phyloP scores from a whole-genome alignment of 225 moss, liverwort and hornwort genomes.

The Anthoceros angustus region DNA sequence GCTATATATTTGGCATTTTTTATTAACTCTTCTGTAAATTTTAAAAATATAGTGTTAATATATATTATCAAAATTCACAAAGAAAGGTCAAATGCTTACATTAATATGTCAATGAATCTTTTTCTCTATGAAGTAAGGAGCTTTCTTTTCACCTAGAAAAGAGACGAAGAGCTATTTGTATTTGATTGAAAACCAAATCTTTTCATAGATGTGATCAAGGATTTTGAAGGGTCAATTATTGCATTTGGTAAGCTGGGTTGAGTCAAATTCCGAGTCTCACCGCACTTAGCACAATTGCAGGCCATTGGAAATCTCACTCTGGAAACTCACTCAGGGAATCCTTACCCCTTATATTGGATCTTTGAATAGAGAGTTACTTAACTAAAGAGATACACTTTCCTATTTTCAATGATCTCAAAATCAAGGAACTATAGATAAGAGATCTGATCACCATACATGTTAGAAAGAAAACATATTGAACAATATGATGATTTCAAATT shows the following conservation, averaged over 20 bases:
- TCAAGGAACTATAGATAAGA: too few relatives aligned
- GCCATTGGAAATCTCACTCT: neutral
- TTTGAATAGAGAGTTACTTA: neutral
- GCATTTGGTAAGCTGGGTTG: neutral
- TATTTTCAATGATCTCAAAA: too few relatives aligned
- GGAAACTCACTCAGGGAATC: neutral
- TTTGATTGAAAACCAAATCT: neutral
- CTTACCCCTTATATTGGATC: neutral
- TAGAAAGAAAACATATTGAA: too few relatives aligned
- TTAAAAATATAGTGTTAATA: neutral
- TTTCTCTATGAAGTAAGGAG: too few relatives aligned
- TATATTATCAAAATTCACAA: neutral
- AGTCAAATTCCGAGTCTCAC: neutral
- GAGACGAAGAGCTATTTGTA: too few relatives aligned
- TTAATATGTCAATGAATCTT: too few relatives aligned
- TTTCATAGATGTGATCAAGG: neutral
- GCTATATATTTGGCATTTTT: slow-evolving; percentile 5
- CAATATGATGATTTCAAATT: too few relatives aligned
- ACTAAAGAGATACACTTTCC: neutral
- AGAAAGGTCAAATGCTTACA: neutral
- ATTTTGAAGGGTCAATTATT: neutral
- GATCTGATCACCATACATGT: too few relatives aligned
- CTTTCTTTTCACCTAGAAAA: too few relatives aligned
- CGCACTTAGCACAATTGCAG: slow-evolving; percentile 2
- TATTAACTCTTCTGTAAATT: neutral